Conservation (phyloP, 345 rosid species). For the Barbarea vulgaris region DNA sequence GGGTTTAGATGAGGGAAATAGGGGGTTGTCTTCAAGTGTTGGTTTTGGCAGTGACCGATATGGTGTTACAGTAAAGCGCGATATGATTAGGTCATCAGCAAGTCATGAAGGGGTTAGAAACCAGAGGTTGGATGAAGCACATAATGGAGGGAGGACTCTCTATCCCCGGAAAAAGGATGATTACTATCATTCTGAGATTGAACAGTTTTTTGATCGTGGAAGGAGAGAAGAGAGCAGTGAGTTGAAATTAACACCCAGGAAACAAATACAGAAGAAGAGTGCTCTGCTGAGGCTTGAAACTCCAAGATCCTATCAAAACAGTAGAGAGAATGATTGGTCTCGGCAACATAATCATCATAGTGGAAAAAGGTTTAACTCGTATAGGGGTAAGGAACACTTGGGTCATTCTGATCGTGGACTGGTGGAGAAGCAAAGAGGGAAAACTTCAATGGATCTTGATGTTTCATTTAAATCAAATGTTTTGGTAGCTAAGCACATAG, state of each 20-base stretch:
- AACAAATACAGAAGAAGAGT: constrained; percentile 79
- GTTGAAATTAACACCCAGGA: constrained; percentile 51
- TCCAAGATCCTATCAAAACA: constrained; percentile 47
- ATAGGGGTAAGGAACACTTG: constrained; percentile 55
- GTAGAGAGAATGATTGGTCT: constrained; percentile 55
- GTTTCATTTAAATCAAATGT: constrained; percentile 84
- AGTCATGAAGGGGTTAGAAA: constrained; percentile 43
- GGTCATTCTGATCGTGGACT: constrained; percentile 41
- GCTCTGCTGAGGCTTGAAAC: constrained; percentile 79
- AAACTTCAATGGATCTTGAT: constrained; percentile 73
- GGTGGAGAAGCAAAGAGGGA: constrained; percentile 54
- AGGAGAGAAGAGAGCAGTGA: constrained; percentile 58
- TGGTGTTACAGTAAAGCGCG: constrained; percentile 34
- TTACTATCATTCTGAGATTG: constrained; percentile 47
- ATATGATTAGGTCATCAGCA: constrained; percentile 38
- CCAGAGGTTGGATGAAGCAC: constrained; percentile 46
- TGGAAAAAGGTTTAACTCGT: constrained; percentile 46
- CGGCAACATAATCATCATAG: constrained; percentile 43
- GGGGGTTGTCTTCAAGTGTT: constrained; percentile 42
- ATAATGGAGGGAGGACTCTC: constrained; percentile 38
- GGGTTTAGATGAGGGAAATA: constrained; percentile 38
- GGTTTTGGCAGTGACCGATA: constrained; percentile 39
- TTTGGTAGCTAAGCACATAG: constrained; percentile 69
- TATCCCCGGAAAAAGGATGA: constrained; percentile 42
- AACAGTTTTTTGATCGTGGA: constrained; percentile 50